phyloP scores from a whole-genome alignment of 2,329 filamentous ascomycete genomes.

The Colletotrichum simmondsii region DNA sequence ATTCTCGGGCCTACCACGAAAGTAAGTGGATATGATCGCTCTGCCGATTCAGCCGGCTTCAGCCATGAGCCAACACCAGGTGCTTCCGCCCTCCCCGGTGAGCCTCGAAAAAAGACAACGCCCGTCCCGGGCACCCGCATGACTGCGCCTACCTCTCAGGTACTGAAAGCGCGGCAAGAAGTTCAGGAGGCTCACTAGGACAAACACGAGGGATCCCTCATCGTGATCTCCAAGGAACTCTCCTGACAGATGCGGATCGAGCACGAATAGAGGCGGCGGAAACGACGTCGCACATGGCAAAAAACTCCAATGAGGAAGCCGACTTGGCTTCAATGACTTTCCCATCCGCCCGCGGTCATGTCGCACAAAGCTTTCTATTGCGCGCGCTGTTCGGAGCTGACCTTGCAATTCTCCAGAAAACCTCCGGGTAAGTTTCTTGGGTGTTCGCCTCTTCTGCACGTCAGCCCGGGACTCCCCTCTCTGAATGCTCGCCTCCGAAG shows the following conservation, averaged over 20 bases:
- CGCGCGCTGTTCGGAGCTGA: neutral
- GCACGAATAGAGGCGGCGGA: neutral
- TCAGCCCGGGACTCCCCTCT: neutral
- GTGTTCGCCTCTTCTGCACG: neutral
- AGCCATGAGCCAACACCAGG: no score
- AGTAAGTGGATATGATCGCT: neutral
- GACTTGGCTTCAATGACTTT: neutral
- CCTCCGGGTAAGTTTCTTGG: neutral
- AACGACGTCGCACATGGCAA: neutral
- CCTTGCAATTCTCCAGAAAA: neutral
- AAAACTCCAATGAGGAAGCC: neutral
- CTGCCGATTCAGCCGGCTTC: no score
- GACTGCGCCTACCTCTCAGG: neutral
- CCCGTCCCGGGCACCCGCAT: conserved; percentile 10
- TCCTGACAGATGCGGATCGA: neutral
- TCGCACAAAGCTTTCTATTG: neutral
- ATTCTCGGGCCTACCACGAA: neutral
- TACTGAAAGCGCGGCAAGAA: no score
- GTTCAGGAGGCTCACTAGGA: neutral
- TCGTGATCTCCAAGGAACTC: neutral
- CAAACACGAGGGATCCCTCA: neutral
- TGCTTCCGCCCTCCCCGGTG: neutral
- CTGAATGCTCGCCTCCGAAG: neutral
- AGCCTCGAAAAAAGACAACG: neutral
- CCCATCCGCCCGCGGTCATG: neutral